A percentile compares a stretch with the other conserved stretches of the same genome.
These are phyloP conservation scores for Daldinia vernicosa DNA, from an alignment of 495 filamentous ascomycete species.

Conservation along the genomic window DNA sequence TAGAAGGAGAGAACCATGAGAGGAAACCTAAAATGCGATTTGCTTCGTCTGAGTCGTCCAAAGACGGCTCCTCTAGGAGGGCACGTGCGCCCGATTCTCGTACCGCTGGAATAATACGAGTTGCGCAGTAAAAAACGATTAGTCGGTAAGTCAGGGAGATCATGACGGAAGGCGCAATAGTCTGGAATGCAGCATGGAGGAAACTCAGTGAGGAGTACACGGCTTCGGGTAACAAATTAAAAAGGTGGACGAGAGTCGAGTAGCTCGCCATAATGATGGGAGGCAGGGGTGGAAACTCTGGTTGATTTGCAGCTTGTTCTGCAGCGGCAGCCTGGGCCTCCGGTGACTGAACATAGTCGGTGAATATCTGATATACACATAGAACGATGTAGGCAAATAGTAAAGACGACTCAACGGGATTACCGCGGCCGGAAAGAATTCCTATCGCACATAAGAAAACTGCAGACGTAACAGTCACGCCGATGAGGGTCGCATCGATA, in stretches of 20 bases:
- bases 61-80: conserved; percentile 79
- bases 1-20: conserved; percentile 90
- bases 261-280: conserved; percentile 99
- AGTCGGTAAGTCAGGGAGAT: conserved; percentile 92
- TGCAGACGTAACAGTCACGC: conserved; percentile 87
- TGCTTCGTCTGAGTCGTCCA: conserved; percentile 86
- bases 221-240: conserved; percentile 82
- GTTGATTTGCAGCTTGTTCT: conserved; percentile 60
- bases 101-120: conserved; percentile 94
- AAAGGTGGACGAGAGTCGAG: conserved; percentile 83
- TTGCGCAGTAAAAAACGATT: conserved; percentile 92
- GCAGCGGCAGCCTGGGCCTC: conserved; percentile 63
- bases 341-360: conserved; percentile 87
- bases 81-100: conserved; percentile 84
- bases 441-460: conserved; percentile 93
- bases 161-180: conserved; percentile 93
- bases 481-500: conserved; percentile 92
- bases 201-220: conserved; percentile 87
- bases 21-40: conserved; percentile 80
- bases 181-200: conserved; percentile 86
- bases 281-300: conserved; percentile 91
- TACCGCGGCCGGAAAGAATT: conserved; percentile 92
- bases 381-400: conserved; percentile 97
- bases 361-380: conserved; percentile 99
- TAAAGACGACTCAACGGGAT: conserved; percentile 93